Percentiles rank a stretch among this genome's conserved stretches.
These are phyloP conservation scores for Beauveria caledonica DNA, from an alignment of 2,329 filamentous ascomycete species.

Conservation along the genomic window DNA sequence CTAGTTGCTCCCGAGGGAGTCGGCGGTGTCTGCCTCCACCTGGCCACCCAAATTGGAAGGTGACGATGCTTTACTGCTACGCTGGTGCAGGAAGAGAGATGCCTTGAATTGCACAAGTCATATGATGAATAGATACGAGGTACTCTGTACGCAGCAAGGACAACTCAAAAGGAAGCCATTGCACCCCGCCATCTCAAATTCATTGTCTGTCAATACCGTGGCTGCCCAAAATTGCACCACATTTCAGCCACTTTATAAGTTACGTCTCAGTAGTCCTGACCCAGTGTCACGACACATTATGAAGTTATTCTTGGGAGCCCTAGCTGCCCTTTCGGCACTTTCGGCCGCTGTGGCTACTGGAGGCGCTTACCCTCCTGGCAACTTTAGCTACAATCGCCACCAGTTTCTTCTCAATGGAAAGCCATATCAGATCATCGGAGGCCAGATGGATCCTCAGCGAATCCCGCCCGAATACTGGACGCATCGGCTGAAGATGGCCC, in stretches of 20 bases:
- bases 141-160: too few species aligned
- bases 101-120: neutral
- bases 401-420: constrained; percentile 33
- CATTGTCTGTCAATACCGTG: neutral
- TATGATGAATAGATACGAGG: neutral
- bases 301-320: neutral
- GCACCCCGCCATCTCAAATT: neutral
- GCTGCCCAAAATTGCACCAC: neutral
- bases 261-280: neutral
- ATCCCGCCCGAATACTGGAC: constrained; percentile 39
- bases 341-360: neutral
- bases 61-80: neutral
- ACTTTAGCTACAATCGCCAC: constrained; percentile 31
- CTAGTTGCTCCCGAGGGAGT: neutral
- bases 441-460: constrained; percentile 43
- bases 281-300: neutral
- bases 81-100: neutral
- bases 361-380: neutral
- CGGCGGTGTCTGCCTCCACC: neutral
- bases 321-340: neutral
- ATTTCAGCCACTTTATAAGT: neutral
- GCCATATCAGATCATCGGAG: constrained; percentile 35
- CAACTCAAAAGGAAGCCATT: neutral
- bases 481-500: constrained; percentile 63
- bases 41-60: neutral